These are phyloP conservation scores for Beta macrorhiza DNA, from an alignment of 179 eudicot species.

Conservation along the genomic window DNA sequence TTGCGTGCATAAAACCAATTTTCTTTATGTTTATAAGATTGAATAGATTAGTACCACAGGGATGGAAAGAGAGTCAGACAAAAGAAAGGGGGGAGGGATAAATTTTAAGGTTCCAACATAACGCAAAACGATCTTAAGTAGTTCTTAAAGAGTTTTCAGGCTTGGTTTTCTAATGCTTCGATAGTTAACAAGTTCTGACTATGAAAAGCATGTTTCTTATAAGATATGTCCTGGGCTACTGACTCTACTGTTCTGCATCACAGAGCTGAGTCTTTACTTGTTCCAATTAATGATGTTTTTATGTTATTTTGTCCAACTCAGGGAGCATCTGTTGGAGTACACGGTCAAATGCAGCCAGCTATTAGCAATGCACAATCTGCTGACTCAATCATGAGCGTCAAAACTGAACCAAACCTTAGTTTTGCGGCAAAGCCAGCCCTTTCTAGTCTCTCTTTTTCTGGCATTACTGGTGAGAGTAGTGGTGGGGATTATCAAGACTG, in stretches of 20 bases:
- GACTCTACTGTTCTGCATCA: not conserved
- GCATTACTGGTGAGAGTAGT: constrained; percentile 65
- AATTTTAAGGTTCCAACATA: not conserved
- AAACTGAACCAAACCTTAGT: constrained; percentile 73
- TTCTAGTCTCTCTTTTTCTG: constrained; percentile 66
- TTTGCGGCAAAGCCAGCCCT: constrained; percentile 55
- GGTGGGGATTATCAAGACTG: constrained; percentile 87
- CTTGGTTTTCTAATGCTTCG: not conserved
- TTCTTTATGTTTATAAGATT: not conserved
- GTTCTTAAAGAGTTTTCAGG: not conserved
- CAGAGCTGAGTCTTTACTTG: not conserved
- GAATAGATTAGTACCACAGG: not conserved
- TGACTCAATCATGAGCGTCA: constrained; percentile 79
- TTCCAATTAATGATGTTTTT: not conserved
- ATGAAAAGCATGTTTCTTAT: not conserved
- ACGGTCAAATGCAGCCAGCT: constrained; percentile 51
- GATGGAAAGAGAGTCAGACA: not conserved
- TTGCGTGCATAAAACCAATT: not conserved
- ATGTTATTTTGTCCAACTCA: constrained; percentile 28
- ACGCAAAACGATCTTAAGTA: not conserved
- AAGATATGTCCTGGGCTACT: not conserved
- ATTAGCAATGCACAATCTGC: constrained; percentile 82
- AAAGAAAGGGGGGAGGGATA: not conserved
- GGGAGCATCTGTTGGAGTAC: constrained; percentile 56
- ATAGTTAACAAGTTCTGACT: not conserved